phyloP scores from a whole-genome alignment of 768 basidiomycete species.

The Naganishia vaughanmartiniae region DNA sequence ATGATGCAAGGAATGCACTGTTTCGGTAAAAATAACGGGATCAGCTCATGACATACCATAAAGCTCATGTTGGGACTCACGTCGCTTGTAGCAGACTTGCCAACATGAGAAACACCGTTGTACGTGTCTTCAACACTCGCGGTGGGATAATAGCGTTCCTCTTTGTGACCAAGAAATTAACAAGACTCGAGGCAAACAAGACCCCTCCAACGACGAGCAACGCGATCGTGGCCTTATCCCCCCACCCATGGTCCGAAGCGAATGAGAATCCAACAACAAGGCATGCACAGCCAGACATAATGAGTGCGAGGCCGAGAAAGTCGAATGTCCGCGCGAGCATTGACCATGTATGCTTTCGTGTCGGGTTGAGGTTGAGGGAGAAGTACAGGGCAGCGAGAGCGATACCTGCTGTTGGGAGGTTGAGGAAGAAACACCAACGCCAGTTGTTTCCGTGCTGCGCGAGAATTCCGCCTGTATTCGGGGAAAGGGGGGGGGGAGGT shows the following conservation, averaged over 20 bases:
- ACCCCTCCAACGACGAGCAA: slow-evolving; percentile 46
- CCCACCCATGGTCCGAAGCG: slow-evolving; percentile 48
- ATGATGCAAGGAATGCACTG: slow-evolving; percentile 35
- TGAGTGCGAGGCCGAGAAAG: slow-evolving; percentile 52
- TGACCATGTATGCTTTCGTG: slow-evolving; percentile 35
- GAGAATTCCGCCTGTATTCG: slow-evolving; percentile 20
- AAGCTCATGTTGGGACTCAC: background rate
- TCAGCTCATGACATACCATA: background rate
- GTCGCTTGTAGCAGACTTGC: slow-evolving; percentile 40
- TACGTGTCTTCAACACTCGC: slow-evolving; percentile 49
- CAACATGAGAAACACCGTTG: slow-evolving; percentile 45
- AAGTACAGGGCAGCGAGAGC: slow-evolving; percentile 49
- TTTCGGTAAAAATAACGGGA: background rate
- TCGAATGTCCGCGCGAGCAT: slow-evolving; percentile 50
- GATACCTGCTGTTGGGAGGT: slow-evolving; percentile 49
- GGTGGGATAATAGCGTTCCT: slow-evolving; percentile 52
- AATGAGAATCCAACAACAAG: slow-evolving; percentile 52
- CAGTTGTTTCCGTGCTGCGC: slow-evolving; percentile 1
- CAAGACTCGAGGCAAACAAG: slow-evolving; percentile 35
- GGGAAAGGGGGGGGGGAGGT: background rate
- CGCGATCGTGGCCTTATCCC: slow-evolving; percentile 43
- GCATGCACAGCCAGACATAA: slow-evolving; percentile 47
- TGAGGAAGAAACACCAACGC: slow-evolving; percentile 50
- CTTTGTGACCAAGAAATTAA: slow-evolving; percentile 49
- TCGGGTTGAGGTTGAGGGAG: slow-evolving; percentile 52